Percentiles rank a stretch among this genome's conserved stretches.
phyloP scores from a whole-genome alignment of 306 rosid genomes.

The Hippophae tibetana region DNA sequence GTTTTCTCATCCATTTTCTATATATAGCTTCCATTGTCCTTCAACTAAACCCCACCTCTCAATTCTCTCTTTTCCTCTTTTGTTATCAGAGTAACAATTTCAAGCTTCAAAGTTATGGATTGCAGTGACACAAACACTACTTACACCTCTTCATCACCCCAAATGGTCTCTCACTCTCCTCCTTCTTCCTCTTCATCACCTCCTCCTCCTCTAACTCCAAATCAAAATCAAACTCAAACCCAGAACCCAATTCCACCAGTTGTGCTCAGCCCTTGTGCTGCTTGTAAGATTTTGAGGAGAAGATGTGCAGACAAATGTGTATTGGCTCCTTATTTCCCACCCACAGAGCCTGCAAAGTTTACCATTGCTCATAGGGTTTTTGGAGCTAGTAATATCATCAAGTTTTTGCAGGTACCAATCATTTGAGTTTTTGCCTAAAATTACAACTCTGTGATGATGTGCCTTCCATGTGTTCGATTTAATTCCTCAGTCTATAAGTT shows the following conservation, averaged over 20 bases:
- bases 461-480: too few relatives aligned
- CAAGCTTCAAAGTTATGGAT: too few relatives aligned
- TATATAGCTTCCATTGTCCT: constrained; percentile 24
- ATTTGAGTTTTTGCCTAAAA: not conserved
- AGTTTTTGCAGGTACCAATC: constrained; percentile 64
- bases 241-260: constrained; percentile 30
- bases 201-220: constrained; percentile 18
- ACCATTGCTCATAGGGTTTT: constrained; percentile 85
- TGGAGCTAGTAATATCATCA: constrained; percentile 94
- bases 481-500: too few relatives aligned
- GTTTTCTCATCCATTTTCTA: not conserved
- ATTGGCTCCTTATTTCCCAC: constrained; percentile 91
- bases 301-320: constrained; percentile 84
- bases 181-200: constrained; percentile 22
- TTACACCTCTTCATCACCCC: constrained; percentile 1
- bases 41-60: constrained; percentile 30
- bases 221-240: constrained; percentile 10
- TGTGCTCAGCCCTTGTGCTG: constrained; percentile 79
- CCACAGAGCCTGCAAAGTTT: constrained; percentile 81
- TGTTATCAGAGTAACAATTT: not conserved
- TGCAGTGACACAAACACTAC: constrained; percentile 25
- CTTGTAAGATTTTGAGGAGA: constrained; percentile 74
- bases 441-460: not conserved
- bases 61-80: not conserved
- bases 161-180: constrained; percentile 1